Percentiles rank a stretch among this genome's conserved stretches.
These are phyloP conservation scores for Phytophthora ramorum DNA, from an alignment of 352 stramenopile species.

Conservation along the genomic window DNA sequence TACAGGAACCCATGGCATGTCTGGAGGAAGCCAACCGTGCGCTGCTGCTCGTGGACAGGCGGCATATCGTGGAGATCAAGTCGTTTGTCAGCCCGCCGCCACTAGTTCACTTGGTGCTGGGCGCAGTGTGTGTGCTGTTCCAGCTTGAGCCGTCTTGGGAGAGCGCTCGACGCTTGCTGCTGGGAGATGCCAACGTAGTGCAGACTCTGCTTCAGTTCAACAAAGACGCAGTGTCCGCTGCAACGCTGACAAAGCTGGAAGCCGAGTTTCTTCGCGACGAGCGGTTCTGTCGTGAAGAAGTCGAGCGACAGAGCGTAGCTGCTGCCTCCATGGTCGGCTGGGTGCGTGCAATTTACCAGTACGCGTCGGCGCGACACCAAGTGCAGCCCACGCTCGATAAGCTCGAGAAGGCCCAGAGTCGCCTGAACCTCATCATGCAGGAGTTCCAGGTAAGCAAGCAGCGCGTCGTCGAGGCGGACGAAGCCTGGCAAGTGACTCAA, in stretches of 20 bases:
- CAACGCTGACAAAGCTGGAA: conserved; percentile 50
- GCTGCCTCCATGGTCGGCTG: conserved; percentile 82
- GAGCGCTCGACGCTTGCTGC: conserved; percentile 64
- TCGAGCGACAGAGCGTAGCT: conserved; percentile 80
- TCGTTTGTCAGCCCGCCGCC: conserved; percentile 78
- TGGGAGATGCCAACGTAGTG: conserved; percentile 72
- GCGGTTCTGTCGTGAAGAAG: conserved; percentile 67
- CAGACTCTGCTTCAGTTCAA: conserved; percentile 74
- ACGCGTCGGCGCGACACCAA: conserved; percentile 49
- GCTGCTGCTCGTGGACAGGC: conserved; percentile 69
- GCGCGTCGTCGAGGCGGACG: conserved; percentile 59
- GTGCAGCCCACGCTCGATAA: conserved; percentile 76
- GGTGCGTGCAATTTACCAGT: conserved; percentile 76
- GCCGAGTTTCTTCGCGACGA: conserved; percentile 58
- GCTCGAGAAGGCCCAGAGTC: conserved; percentile 60
- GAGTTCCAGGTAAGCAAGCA: conserved; percentile 77
- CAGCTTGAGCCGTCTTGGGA: conserved; percentile 77
- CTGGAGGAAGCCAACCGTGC: conserved; percentile 75
- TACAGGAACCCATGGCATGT: conserved; percentile 64
- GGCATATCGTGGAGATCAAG: conserved; percentile 86
- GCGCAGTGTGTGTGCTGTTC: conserved; percentile 79
- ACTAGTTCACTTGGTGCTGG: conserved; percentile 74
- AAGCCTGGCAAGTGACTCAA: conserved; percentile 34
- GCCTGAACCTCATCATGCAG: conserved; percentile 61
- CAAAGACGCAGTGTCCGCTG: conserved; percentile 66